Evolutionary conservation across 1,139 yeast genomes (phyloP).

Genomic region (Debaryomyces udenii): DNA sequence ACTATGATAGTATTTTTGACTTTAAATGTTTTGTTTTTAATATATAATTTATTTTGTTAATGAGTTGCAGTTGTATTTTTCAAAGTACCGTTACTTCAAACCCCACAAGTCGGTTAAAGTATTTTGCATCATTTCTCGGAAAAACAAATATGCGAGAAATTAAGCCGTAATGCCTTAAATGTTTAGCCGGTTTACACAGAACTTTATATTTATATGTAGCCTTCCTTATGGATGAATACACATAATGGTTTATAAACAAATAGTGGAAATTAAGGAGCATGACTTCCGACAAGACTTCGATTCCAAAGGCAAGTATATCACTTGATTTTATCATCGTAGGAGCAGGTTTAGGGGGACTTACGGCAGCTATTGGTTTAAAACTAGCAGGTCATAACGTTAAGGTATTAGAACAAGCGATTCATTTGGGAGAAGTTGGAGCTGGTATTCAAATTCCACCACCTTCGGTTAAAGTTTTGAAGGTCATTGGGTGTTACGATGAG

Average conservation of each 20-base stretch:
- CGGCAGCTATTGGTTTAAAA: slow-evolving; percentile 36
- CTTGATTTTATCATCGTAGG: slow-evolving; percentile 28
- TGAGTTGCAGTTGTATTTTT: too few species aligned
- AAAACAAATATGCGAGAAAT: neutral
- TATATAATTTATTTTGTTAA: too few species aligned
- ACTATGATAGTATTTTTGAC: too few species aligned
- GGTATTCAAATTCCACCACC: slow-evolving; percentile 43
- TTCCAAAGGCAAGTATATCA: slow-evolving; percentile 13
- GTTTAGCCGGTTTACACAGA: neutral
- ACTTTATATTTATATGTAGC: neutral
- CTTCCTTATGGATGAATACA: too few species aligned
- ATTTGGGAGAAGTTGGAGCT: slow-evolving; percentile 45
- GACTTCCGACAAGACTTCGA: slow-evolving; percentile 8
- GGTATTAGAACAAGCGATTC: slow-evolving; percentile 33
- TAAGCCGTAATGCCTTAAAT: neutral
- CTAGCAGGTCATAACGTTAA: slow-evolving; percentile 36
- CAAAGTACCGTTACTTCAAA: too few species aligned
- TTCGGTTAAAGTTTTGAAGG: slow-evolving; percentile 25
- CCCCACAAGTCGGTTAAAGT: neutral
- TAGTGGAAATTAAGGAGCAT: too few species aligned
- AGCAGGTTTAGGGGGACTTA: slow-evolving; percentile 43
- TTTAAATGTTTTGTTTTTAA: neutral
- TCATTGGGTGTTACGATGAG: slow-evolving; percentile 27
- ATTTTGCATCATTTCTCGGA: neutral
- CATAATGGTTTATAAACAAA: too few species aligned